A percentile compares a stretch with the other conserved stretches of the same genome.
Conservation (phyloP, 805 yeast genomes). For the Candida patagonica region DNA sequence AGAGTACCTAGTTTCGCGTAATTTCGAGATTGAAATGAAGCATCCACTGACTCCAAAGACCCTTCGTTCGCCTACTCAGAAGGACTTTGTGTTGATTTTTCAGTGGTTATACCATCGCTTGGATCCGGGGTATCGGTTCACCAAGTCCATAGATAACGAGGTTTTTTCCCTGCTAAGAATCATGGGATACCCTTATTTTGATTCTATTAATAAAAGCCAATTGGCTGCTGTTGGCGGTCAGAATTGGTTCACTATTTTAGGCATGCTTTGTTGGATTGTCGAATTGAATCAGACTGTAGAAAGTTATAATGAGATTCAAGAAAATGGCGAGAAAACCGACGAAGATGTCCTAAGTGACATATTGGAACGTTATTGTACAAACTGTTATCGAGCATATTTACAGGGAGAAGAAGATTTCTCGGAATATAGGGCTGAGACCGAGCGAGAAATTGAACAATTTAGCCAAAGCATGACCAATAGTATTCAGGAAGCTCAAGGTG, state of each 20-base stretch:
- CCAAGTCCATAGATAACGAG: constrained; percentile 63
- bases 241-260: constrained; percentile 71
- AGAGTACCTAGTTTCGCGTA: constrained; percentile 51
- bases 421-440: constrained; percentile 46
- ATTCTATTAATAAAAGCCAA: constrained; percentile 71
- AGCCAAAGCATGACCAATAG: constrained; percentile 42
- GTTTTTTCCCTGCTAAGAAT: constrained; percentile 57
- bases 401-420: constrained; percentile 55
- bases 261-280: constrained; percentile 76
- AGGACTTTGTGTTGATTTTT: constrained; percentile 69
- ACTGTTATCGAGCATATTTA: constrained; percentile 60
- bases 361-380: constrained; percentile 50
- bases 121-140: constrained; percentile 71
- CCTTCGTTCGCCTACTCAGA: constrained; percentile 72
- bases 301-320: constrained; percentile 29
- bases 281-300: constrained; percentile 42
- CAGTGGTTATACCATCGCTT: constrained; percentile 68
- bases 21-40: constrained; percentile 67
- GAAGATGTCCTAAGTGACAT: constrained; percentile 40
- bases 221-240: constrained; percentile 87
- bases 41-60: constrained; percentile 59
- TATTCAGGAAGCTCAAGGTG: constrained; percentile 32
- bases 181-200: constrained; percentile 71
- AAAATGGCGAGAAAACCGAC: constrained; percentile 30
- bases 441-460: constrained; percentile 43